A percentile compares a stretch with the other conserved stretches of the same genome.
These are phyloP conservation scores for Xylaria sp. DNA, from an alignment of 2,329 filamentous ascomycete species.

Conservation along the genomic window DNA sequence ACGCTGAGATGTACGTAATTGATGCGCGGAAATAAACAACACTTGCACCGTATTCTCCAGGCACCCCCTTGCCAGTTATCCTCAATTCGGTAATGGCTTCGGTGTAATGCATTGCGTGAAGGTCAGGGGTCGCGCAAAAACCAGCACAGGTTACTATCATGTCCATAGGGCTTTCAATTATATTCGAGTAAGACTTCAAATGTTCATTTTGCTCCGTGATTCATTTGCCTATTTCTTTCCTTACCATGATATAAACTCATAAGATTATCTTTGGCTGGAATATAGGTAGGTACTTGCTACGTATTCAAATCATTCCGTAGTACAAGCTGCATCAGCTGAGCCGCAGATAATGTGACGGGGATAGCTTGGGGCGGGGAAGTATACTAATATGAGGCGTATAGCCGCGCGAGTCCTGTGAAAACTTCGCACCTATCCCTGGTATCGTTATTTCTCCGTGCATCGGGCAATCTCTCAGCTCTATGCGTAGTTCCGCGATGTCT, in stretches of 20 bases:
- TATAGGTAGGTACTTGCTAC: background rate
- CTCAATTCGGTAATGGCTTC: slow-evolving; percentile 22
- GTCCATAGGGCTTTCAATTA: background rate
- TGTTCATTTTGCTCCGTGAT: background rate
- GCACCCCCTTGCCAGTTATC: background rate
- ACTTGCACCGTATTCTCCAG: background rate
- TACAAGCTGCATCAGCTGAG: slow-evolving; percentile 26
- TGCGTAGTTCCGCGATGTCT: background rate
- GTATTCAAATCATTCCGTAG: background rate
- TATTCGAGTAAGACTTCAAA: background rate
- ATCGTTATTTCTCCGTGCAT: slow-evolving; percentile 1
- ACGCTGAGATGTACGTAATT: background rate
- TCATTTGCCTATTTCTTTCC: background rate
- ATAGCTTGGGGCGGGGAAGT: slow-evolving; percentile 14
- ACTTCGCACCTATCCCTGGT: background rate
- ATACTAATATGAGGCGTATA: slow-evolving; percentile 5
- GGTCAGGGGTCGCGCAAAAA: background rate
- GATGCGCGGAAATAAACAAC: background rate
- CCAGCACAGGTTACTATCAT: background rate
- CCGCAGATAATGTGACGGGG: slow-evolving; percentile 13
- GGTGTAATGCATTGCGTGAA: slow-evolving; percentile 25
- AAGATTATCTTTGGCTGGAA: background rate
- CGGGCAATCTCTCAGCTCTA: background rate
- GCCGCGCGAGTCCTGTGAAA: slow-evolving; percentile 9
- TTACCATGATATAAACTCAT: background rate